Conservation (phyloP, 1,284 basidiomycete species). For the Tylopilus sp. region DNA sequence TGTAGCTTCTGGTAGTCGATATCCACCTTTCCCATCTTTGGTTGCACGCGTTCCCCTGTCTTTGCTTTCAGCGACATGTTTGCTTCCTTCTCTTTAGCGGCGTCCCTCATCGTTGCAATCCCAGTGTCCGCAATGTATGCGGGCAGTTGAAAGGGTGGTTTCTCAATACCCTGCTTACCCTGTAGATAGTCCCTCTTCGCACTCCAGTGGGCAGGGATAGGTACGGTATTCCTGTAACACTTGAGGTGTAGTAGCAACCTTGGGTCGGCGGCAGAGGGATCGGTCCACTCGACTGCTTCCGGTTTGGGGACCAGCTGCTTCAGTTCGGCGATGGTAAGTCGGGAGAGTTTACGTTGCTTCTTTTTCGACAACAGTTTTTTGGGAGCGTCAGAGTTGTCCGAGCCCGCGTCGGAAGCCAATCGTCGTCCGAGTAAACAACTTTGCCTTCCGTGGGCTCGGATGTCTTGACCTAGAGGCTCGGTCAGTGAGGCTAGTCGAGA, state of each 20-base stretch:
- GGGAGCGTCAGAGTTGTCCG: constrained; percentile 67
- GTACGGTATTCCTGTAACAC: constrained; percentile 92
- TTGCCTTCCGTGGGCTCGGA: constrained; percentile 69
- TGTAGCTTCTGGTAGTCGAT: constrained; percentile 99
- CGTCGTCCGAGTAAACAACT: too few relatives aligned
- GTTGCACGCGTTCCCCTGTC: constrained; percentile 98
- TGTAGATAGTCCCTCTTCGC: too few relatives aligned
- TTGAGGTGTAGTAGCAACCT: constrained; percentile 94
- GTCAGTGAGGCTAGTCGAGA: constrained; percentile 8
- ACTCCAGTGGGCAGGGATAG: too few relatives aligned
- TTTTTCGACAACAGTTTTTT: constrained; percentile 88
- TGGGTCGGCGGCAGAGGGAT: constrained; percentile 95
- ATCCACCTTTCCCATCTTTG: constrained; percentile 99
- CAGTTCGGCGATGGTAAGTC: constrained; percentile 94
- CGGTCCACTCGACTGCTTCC: constrained; percentile 99
- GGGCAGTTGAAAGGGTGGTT: constrained; percentile 94
- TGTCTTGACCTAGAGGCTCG: constrained; percentile 46
- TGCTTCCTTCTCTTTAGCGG: constrained; percentile 97
- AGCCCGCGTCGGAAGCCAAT: too few relatives aligned
- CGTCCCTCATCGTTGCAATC: constrained; percentile 98
- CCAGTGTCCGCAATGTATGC: constrained; percentile 98
- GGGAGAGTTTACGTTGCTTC: constrained; percentile 87
- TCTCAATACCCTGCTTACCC: too few relatives aligned
- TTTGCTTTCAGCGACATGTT: constrained; percentile 95
- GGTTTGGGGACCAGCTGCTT: constrained; percentile 98